Evolutionary conservation across 2,329 filamentous ascomycete genomes (phyloP).

Genomic region (Parascedosporium putredinis): DNA sequence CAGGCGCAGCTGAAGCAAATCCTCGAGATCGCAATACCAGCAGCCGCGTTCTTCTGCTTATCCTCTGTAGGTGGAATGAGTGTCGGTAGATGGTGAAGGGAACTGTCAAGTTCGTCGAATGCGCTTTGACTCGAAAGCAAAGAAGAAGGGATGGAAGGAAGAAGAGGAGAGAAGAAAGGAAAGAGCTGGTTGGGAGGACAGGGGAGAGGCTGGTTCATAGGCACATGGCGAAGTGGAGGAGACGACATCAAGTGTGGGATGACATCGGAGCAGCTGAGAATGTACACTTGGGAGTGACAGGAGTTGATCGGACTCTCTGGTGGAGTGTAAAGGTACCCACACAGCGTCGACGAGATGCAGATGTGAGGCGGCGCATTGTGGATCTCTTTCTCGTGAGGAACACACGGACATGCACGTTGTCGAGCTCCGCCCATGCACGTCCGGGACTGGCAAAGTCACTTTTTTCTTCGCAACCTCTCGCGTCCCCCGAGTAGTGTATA

Average conservation of each 20-base stretch:
- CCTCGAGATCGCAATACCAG: slow-evolving; percentile 1
- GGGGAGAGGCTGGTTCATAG: neutral
- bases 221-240: neutral
- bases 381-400: neutral
- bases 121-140: neutral
- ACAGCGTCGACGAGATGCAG: neutral
- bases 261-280: neutral
- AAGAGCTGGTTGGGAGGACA: neutral
- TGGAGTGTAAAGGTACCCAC: neutral
- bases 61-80: neutral
- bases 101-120: neutral
- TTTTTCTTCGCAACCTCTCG: neutral
- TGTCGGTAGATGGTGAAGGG: neutral
- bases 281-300: neutral
- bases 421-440: neutral
- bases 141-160: neutral
- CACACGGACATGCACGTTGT: neutral
- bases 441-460: no score
- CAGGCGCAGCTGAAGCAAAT: slow-evolving; percentile 3
- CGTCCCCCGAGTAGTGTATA: neutral
- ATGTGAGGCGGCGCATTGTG: slow-evolving; percentile 1
- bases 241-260: neutral
- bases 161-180: neutral
- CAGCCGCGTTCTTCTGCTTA: slow-evolving; percentile 1
- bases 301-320: neutral